Percentiles rank a stretch among this genome's conserved stretches.
These are phyloP conservation scores for Pinguiococcus pyrenoidosus DNA, from an alignment of 108 stramenopile species.

Conservation along the genomic window DNA sequence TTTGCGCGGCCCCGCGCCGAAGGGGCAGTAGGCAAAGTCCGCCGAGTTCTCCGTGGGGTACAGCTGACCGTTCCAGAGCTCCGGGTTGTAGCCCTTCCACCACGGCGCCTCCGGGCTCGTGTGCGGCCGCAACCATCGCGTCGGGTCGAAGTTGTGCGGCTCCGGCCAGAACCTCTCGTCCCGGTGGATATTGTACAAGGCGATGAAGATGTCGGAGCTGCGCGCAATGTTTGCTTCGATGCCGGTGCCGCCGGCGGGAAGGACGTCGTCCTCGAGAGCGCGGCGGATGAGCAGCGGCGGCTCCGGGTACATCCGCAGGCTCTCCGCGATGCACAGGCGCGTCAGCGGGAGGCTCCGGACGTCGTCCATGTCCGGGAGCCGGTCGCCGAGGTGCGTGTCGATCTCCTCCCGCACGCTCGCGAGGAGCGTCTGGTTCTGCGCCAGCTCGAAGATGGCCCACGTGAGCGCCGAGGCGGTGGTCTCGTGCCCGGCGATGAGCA, in stretches of 20 bases:
- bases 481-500: conserved; percentile 94
- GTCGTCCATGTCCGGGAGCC: conserved; percentile 63
- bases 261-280: conserved; percentile 60
- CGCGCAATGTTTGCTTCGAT: conserved; percentile 45
- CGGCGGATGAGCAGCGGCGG: conserved; percentile 86
- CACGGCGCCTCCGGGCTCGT: conserved; percentile 64
- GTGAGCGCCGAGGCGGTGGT: conserved; percentile 89
- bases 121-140: conserved; percentile 66
- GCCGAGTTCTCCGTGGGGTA: conserved; percentile 83
- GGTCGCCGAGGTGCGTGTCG: conserved; percentile 70
- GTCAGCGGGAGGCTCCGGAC: conserved; percentile 58
- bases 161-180: conserved; percentile 76
- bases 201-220: conserved; percentile 76
- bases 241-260: conserved; percentile 62
- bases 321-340: conserved; percentile 70
- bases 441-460: conserved; percentile 83
- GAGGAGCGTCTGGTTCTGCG: conserved; percentile 63
- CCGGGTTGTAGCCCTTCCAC: conserved; percentile 81
- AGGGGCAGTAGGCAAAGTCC: conserved; percentile 75
- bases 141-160: conserved; percentile 68
- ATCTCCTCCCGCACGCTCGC: conserved; percentile 59
- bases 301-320: conserved; percentile 75
- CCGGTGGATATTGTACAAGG: conserved; percentile 82
- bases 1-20: conserved; percentile 82
- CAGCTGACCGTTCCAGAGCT: conserved; percentile 55